Percentiles rank a stretch among this genome's conserved stretches.
phyloP scores from a whole-genome alignment of 2,329 filamentous ascomycete species.

The Capronia americana region DNA sequence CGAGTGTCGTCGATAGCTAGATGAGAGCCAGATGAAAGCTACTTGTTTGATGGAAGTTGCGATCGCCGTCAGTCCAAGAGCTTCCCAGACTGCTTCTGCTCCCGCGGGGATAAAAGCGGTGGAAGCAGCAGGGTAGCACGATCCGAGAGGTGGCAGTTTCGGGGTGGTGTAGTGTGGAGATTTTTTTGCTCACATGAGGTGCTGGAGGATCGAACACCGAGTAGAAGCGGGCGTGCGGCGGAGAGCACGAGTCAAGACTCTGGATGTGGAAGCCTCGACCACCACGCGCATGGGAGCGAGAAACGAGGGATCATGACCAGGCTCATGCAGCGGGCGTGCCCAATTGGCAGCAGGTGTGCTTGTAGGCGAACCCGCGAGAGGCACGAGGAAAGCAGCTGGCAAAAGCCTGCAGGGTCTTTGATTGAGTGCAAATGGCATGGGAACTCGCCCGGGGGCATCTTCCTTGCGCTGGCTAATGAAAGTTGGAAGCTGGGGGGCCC shows the following conservation, averaged over 20 bases:
- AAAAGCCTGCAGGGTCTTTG: constrained; percentile 8
- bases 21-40: constrained; percentile 15
- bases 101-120: constrained; percentile 13
- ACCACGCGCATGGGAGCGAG: neutral
- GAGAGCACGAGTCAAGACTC: constrained; percentile 10
- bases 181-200: constrained; percentile 27
- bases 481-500: constrained; percentile 14
- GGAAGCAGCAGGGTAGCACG: neutral
- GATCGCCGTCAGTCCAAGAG: constrained; percentile 1
- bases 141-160: constrained; percentile 1
- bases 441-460: neutral
- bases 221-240: constrained; percentile 6
- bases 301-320: constrained; percentile 3
- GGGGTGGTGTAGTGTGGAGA: constrained; percentile 13
- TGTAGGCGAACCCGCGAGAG: constrained; percentile 10
- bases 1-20: constrained; percentile 61
- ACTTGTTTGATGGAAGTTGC: neutral
- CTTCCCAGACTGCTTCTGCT: neutral
- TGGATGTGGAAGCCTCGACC: constrained; percentile 1
- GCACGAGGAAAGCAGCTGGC: constrained; percentile 1
- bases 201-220: constrained; percentile 10
- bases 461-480: constrained; percentile 6
- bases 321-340: neutral
- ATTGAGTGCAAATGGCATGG: constrained; percentile 4
- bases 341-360: constrained; percentile 6